Base-by-base conservation (phyloP, 164 flowering plant species). In the Nymphaea colorata region DNA sequence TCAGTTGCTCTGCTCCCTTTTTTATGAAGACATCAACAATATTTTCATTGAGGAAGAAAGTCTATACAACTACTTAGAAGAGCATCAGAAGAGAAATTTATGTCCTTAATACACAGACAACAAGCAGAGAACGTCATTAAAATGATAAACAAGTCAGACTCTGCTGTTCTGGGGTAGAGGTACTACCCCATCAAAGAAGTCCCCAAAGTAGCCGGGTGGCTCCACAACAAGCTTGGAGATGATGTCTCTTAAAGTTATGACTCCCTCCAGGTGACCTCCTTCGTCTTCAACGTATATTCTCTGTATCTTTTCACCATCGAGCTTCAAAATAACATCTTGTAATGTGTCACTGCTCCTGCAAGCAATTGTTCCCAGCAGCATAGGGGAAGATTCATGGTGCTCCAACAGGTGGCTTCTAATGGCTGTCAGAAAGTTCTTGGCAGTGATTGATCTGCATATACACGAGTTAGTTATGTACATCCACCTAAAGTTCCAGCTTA, bases 141-240 rank as follows among this genome's bases (percentile, higher is more conserved):
- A 10, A 45, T 2, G 53, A 45, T 61, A 25, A 5, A 25, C 63
- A 4, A 16, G 63, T 77, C 69, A 91, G 62, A 93, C 96, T 66
- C 91, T 80, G 82, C 93, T 80, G 77, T 82, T 88, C 14, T 59
- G 71, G 2, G 98, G 98, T 51, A 87, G 72, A 0, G 96, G 98
- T 62, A 90, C 72, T 65, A 90, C 93, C 2, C 99, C 99, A 63
- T 94, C 96, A 59, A 94, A 91, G 86, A 94, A 94, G 74, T 94
- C 92, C 5, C 99, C 99, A 62, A 94, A 94, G 77, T 91, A 91
- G 62, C 88, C 87, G 12, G 71, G 89, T 10, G 99, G 99, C 74
- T 94, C 98, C 60, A 91, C 92, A 2, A 94, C 99, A 17, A 91
- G 83, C 87, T 81, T 94, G 44, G 99, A 91, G 74, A 94, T 94